Evolutionary conservation across 257 asterid species (phyloP).

Genomic region (Henckelia pumila): DNA sequence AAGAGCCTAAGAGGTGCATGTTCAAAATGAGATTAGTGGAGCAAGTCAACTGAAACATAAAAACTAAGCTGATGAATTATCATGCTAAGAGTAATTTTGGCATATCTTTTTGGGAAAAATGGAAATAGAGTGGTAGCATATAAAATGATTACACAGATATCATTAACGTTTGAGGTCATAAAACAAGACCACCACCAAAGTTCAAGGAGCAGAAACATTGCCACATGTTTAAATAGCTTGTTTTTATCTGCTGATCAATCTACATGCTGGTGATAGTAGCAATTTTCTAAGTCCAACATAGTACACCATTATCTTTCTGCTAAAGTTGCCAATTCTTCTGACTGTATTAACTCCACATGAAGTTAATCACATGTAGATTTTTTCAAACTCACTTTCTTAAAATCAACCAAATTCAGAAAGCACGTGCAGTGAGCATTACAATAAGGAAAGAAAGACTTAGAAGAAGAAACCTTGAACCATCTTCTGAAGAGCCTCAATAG

Average conservation of each 20-base stretch:
- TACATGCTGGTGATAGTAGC: neutral
- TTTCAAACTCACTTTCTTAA: neutral
- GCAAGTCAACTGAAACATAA: neutral
- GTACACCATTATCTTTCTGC: neutral
- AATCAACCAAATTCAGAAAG: neutral
- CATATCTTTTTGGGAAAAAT: neutral
- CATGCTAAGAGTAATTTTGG: neutral
- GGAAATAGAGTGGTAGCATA: neutral
- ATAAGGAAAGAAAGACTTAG: conserved; percentile 13
- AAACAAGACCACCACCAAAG: neutral
- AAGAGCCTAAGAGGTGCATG: conserved; percentile 3
- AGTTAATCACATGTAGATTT: neutral
- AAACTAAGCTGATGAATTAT: neutral
- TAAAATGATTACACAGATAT: neutral
- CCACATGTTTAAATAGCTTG: conserved; percentile 1
- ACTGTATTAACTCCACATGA: neutral
- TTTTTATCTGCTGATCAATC: neutral
- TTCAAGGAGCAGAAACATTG: conserved; percentile 1
- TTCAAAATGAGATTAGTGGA: neutral
- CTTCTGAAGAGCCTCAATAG: conserved; percentile 96
- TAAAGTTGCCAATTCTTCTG: conserved; percentile 11
- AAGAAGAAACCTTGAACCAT: conserved; percentile 85
- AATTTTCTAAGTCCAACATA: neutral
- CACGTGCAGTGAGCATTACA: conserved; percentile 5
- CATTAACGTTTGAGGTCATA: conserved; percentile 1